Conservation (phyloP, 805 yeast genomes). For the Suhomyces prunicola region DNA sequence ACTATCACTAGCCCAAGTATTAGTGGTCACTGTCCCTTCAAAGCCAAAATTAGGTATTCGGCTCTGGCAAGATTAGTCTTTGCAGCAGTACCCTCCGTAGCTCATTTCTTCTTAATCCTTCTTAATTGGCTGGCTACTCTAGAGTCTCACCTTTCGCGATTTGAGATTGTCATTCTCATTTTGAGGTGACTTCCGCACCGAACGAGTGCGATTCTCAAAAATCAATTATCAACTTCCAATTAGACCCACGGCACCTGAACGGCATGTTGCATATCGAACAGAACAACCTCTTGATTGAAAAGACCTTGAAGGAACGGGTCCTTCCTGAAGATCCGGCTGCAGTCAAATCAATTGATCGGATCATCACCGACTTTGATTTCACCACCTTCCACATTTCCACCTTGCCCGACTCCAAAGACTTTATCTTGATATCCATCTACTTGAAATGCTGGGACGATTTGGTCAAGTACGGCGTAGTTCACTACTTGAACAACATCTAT, state of each 20-base stretch:
- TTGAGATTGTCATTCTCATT: too few relatives aligned
- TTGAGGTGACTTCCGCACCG: background rate
- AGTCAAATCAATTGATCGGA: slow-evolving; percentile 64
- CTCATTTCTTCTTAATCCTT: too few relatives aligned
- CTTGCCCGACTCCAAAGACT: slow-evolving; percentile 62
- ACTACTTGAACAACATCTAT: slow-evolving; percentile 52
- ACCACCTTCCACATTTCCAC: slow-evolving; percentile 92
- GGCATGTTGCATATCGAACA: slow-evolving; percentile 82
- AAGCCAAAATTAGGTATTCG: too few relatives aligned
- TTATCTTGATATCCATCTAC: slow-evolving; percentile 63
- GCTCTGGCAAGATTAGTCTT: too few relatives aligned
- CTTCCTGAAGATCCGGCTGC: slow-evolving; percentile 35
- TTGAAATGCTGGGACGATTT: slow-evolving; percentile 79
- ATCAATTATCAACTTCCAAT: background rate
- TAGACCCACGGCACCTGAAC: background rate
- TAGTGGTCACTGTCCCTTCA: too few relatives aligned
- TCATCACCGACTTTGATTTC: slow-evolving; percentile 92
- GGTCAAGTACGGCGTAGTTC: slow-evolving; percentile 59
- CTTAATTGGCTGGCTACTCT: too few relatives aligned
- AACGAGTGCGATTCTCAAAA: background rate
- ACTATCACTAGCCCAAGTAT: too few relatives aligned
- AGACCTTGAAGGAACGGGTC: slow-evolving; percentile 73
- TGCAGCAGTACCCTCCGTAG: too few relatives aligned
- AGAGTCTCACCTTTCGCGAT: too few relatives aligned
- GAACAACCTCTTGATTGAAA: slow-evolving; percentile 76